These are phyloP conservation scores for Cystobasidium pallidum DNA, from an alignment of 1,284 basidiomycete species.

Conservation along the genomic window DNA sequence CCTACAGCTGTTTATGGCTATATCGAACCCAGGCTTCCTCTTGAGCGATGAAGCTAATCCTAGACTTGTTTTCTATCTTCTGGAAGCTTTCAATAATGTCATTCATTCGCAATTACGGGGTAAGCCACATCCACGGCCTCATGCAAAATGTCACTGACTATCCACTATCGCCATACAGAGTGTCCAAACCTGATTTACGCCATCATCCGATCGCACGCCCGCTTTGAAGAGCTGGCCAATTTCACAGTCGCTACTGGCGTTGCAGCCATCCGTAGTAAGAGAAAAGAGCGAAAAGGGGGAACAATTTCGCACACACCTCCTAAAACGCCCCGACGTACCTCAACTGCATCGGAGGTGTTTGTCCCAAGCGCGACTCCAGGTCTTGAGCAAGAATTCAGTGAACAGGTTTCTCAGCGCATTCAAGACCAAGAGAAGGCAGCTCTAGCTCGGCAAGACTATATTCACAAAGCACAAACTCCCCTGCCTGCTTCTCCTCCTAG, in stretches of 20 bases:
- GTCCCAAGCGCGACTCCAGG: background rate
- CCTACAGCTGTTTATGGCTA: conserved; percentile 83
- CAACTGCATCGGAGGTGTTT: conserved; percentile 1
- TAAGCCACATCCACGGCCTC: conserved; percentile 3
- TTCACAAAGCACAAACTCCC: conserved; percentile 1
- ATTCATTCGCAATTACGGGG: conserved; percentile 60
- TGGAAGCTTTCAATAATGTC: conserved; percentile 87
- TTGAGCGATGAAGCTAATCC: conserved; percentile 93
- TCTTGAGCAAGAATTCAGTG: conserved; percentile 9
- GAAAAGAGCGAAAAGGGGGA: conserved; percentile 10
- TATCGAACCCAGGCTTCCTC: conserved; percentile 84
- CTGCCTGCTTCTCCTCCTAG: conserved; percentile 16
- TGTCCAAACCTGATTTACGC: conserved; percentile 89
- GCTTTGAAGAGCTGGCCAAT: conserved; percentile 82
- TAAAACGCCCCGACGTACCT: conserved; percentile 18
- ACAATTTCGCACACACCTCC: background rate
- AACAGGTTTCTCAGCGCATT: conserved; percentile 26
- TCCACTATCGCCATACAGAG: conserved; percentile 60
- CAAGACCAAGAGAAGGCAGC: conserved; percentile 30
- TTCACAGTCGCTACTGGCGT: conserved; percentile 83
- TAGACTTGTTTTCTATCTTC: conserved; percentile 84
- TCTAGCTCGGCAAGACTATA: background rate
- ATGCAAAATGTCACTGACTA: background rate
- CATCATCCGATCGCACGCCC: conserved; percentile 75
- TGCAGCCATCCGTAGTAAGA: conserved; percentile 69